Evolutionary conservation across 2,329 filamentous ascomycete genomes (phyloP), one percentile per base, ranked within the genome.

Genomic region (Fusarium staphyleae): DNA sequence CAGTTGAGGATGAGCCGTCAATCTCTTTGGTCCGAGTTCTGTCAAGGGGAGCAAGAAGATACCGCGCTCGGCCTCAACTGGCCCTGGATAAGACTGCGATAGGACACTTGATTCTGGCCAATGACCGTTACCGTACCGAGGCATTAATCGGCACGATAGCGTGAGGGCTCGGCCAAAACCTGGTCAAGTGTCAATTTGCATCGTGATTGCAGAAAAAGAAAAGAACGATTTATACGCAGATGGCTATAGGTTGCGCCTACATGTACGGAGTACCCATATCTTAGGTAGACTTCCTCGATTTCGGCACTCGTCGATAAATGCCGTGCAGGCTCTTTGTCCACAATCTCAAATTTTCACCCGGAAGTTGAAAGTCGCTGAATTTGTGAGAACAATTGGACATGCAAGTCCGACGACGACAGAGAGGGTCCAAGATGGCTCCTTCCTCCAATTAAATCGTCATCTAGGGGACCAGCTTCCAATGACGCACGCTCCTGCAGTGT

Each of bases 401-500:
- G 35, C 41, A 62, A 55, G 58, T 61, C 58, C 58, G 54, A 16
- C 22, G 29, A 49, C n/a, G n/a, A n/a, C n/a, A 19, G 7, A 52
- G 52, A 60, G 57, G 56, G 39, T 32, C 57, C 39, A 22, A 11
- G 5, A 29, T 34, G 40, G 41, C 14, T 34, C 12, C 19, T 29
- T 12, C 22, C 22, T 36, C 7, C 32, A 18, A 37, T 29, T 19
- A 3, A 37, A 29, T 34, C 28, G 18, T 15, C 3, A 22, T 12
- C 16, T 12, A 34, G 36, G 43, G 29, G 7, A 42, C 26, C 34
- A n/a, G 43, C 33, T 41, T 51, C 59, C 59, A 63, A 62, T 62
- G 59, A 62, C 59, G 59, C 59, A 62, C 34, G 33, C 51, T 55
- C 52, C 46, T 54, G 56, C 51, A 29, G 30, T 49, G n/a, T 35